Evolutionary conservation across 306 rosid species (phyloP), one percentile per base, ranked within the genome.

Genomic region (Datisca glomerata): DNA sequence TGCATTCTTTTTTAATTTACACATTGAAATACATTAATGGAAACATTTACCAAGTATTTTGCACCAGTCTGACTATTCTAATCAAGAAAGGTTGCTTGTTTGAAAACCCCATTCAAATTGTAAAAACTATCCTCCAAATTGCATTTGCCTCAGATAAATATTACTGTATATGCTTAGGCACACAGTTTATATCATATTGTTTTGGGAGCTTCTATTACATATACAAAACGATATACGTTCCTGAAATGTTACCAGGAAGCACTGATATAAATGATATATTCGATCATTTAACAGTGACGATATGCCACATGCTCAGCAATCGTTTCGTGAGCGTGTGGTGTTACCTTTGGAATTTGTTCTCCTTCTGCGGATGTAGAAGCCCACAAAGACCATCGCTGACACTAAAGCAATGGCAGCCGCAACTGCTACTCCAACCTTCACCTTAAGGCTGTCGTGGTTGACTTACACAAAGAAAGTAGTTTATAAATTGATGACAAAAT

Each of bases 341-440:
- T 40, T 57, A 49, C 68, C 61, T 65, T 56, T 57, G 36, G 33
- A 33, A 19, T 27, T 32, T 19, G 37, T 40, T 46, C 56, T 21
- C 61, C 8, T 39, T 24, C 41, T 65, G 61, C 15, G 51, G 28
- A 27, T 49, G 64, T 21, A 59, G 38, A 15, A 45, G 61, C 40
- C 22, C 47, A 24, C 38, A 8, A 55, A 36, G 21, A 63, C 18
- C 47, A 67, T 38, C 18, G 32, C 73, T 19, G 45, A 49, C 46
- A 49, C 36, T 6, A 17, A 2, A 5, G 32, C 50, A 43, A 16
- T 0, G 8, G 55, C 38, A 42, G 48, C 25, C 16, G 14, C 65
- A 45, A 53, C 32, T 48, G n/a, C n/a, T n/a, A 52, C 22, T 51
- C 51, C 66, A 18, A 39, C 39, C 59, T 43, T 66, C 63, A 44